phyloP scores from a whole-genome alignment of 768 basidiomycete genomes.

The Boletus tomentosulus region DNA sequence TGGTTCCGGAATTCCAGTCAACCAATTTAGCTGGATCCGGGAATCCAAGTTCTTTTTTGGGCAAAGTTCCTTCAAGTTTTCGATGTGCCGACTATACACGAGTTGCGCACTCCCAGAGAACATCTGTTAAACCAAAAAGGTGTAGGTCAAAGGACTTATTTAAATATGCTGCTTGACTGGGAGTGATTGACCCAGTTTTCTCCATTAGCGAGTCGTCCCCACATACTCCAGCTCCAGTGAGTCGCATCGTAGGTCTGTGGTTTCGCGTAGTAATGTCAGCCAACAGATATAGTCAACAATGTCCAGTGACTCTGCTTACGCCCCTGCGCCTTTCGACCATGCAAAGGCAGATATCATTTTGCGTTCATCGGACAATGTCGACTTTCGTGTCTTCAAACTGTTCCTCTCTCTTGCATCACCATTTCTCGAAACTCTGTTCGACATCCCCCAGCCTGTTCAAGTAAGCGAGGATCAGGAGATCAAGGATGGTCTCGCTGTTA shows the following conservation, averaged over 20 bases:
- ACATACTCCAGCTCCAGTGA: not conserved
- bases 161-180: not conserved
- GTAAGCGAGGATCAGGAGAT: slow-evolving; percentile 6
- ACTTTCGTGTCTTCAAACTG: slow-evolving; percentile 29
- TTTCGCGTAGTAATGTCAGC: not conserved
- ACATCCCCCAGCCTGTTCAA: slow-evolving; percentile 23
- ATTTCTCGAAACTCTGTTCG: slow-evolving; percentile 31
- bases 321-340: slow-evolving; percentile 18
- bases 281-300: not conserved
- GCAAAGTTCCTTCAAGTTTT: not conserved
- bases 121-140: not conserved
- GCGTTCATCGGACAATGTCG: slow-evolving; percentile 23
- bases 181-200: not conserved
- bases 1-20: no score
- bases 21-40: no score
- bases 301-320: not conserved
- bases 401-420: slow-evolving; percentile 32
- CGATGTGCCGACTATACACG: no score
- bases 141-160: not conserved
- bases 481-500: slow-evolving; percentile 13
- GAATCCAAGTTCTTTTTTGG: no score
- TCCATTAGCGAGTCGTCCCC: not conserved
- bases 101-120: no score
- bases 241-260: not conserved
- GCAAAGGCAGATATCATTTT: slow-evolving; percentile 21